A percentile compares a stretch with the other conserved stretches of the same genome.
Evolutionary conservation across 2,329 filamentous ascomycete species (phyloP).

Genomic region (Rutstroemia sydowiana): DNA sequence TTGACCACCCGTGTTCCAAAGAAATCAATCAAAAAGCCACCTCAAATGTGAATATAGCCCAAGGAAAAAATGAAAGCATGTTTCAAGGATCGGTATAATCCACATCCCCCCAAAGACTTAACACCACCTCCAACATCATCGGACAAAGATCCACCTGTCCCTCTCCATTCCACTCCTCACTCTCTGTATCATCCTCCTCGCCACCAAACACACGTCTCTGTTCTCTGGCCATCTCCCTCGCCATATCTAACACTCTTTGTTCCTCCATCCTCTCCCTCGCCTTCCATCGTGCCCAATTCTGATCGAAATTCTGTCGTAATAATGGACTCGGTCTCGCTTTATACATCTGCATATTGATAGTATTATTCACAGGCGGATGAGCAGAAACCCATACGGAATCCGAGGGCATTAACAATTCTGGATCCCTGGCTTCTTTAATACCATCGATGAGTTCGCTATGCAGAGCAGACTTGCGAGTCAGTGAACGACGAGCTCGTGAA

Average conservation of each 20-base stretch:
- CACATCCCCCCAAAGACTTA: constrained; percentile 25
- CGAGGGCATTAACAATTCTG: constrained; percentile 21
- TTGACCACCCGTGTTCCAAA: constrained; percentile 13
- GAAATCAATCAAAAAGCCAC: neutral
- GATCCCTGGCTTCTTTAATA: constrained; percentile 23
- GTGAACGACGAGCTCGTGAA: constrained; percentile 25
- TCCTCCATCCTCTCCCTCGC: constrained; percentile 17
- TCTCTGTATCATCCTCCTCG: constrained; percentile 23
- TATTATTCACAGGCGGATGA: neutral
- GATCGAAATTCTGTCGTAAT: constrained; percentile 27
- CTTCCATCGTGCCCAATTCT: constrained; percentile 28
- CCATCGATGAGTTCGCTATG: constrained; percentile 22
- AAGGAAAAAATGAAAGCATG: constrained; percentile 2
- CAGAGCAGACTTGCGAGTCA: constrained; percentile 22
- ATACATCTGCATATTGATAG: neutral
- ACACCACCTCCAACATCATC: constrained; percentile 28
- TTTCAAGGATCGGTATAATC: constrained; percentile 29
- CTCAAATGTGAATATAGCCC: neutral
- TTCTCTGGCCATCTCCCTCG: neutral
- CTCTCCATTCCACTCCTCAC: constrained; percentile 10
- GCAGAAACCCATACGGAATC: constrained; percentile 9
- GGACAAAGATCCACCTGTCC: constrained; percentile 28
- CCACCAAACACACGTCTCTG: constrained; percentile 27
- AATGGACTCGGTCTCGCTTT: constrained; percentile 24
- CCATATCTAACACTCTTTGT: neutral